phyloP scores from a whole-genome alignment of 1,284 basidiomycete species.

The Heterobasidion irregulare region DNA sequence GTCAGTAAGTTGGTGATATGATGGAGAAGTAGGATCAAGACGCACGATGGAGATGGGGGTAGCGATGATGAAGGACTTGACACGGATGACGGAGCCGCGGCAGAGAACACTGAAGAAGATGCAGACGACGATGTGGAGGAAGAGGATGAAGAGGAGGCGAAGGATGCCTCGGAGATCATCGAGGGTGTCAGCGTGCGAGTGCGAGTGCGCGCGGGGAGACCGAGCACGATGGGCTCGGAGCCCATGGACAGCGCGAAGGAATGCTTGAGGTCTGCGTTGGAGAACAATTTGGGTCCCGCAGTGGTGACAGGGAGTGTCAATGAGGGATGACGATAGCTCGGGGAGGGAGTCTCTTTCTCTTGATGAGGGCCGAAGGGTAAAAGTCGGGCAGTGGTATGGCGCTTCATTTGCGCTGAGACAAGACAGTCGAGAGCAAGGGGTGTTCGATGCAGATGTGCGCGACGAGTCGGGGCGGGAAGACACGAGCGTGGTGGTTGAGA shows the following conservation, averaged over 20 bases:
- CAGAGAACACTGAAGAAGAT: neutral
- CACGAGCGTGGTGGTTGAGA: too few species aligned
- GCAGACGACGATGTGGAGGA: slow-evolving; percentile 7
- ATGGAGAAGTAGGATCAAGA: neutral
- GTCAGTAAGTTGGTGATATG: slow-evolving; percentile 2
- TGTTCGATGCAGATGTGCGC: too few species aligned
- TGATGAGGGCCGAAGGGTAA: slow-evolving; percentile 11
- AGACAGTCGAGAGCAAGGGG: neutral
- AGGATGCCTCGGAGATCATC: slow-evolving; percentile 15
- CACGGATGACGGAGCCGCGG: slow-evolving; percentile 1
- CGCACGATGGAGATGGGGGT: slow-evolving; percentile 10
- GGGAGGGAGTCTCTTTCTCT: neutral
- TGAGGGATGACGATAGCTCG: slow-evolving; percentile 5
- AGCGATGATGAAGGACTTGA: slow-evolving; percentile 8
- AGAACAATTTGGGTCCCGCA: neutral
- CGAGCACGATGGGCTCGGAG: neutral
- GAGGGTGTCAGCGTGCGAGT: slow-evolving; percentile 9
- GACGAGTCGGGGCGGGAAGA: too few species aligned
- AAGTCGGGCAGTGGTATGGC: slow-evolving; percentile 7
- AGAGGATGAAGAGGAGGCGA: slow-evolving; percentile 14
- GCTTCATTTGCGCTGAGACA: slow-evolving; percentile 5
- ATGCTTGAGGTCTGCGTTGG: neutral
- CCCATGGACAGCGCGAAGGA: neutral
- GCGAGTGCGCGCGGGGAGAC: neutral
- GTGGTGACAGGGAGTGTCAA: slow-evolving; percentile 1